A percentile compares a stretch with the other conserved stretches of the same genome.
phyloP scores from a whole-genome alignment of 2,329 filamentous ascomycete species.

The Pseudopyrenochaeta lycopersici region DNA sequence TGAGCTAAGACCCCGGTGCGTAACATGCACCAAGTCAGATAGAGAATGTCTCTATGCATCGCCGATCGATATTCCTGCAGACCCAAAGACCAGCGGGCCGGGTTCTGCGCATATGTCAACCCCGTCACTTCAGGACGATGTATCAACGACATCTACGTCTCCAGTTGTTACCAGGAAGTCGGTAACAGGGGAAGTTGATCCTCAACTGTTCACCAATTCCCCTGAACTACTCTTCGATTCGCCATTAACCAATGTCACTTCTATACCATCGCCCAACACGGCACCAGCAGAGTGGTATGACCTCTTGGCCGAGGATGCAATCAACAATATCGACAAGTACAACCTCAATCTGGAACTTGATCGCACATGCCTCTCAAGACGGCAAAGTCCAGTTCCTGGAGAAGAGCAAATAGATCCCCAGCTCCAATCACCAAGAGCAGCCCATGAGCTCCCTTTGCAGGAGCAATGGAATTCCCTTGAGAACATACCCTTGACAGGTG shows the following conservation, averaged over 20 bases:
- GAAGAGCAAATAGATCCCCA: constrained; percentile 22
- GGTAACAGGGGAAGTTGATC: constrained; percentile 28
- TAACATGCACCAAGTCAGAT: constrained; percentile 55
- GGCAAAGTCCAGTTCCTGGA: constrained; percentile 34
- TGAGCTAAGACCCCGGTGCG: constrained; percentile 56
- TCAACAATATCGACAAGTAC: constrained; percentile 47
- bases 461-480: constrained; percentile 38
- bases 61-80: constrained; percentile 12
- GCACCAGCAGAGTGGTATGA: constrained; percentile 61
- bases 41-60: constrained; percentile 53
- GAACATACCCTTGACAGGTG: constrained; percentile 39
- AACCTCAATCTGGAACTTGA: constrained; percentile 44
- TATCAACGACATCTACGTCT: constrained; percentile 18
- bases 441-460: constrained; percentile 10
- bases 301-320: constrained; percentile 56
- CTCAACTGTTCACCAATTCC: constrained; percentile 31
- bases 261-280: constrained; percentile 51
- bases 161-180: constrained; percentile 25
- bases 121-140: constrained; percentile 23
- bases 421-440: constrained; percentile 12
- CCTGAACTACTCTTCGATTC: constrained; percentile 46
- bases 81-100: constrained; percentile 16
- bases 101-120: constrained; percentile 17
- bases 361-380: constrained; percentile 31
- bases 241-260: constrained; percentile 38